Percentiles rank a stretch among this genome's conserved stretches.
phyloP scores from a whole-genome alignment of 345 rosid species.

The Camelina laxa region DNA sequence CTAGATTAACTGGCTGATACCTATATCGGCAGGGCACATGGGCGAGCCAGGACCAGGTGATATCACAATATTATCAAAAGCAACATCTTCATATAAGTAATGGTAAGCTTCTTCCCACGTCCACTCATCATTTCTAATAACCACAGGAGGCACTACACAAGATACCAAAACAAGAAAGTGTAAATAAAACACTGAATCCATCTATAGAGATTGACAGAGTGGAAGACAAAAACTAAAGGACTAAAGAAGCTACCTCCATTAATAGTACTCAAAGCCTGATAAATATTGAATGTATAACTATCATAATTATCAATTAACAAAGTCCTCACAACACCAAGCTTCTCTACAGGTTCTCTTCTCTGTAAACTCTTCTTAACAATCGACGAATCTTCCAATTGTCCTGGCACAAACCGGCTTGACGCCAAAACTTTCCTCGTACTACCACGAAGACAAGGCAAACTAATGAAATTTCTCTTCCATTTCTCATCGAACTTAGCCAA shows the following conservation, averaged over 20 bases:
- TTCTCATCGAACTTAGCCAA: constrained; percentile 42
- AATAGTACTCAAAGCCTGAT: constrained; percentile 77
- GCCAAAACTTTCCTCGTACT: constrained; percentile 41
- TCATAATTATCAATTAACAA: constrained; percentile 92
- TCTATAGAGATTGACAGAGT: not conserved
- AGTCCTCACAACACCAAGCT: constrained; percentile 74
- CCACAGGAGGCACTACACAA: constrained; percentile 80
- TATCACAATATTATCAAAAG: constrained; percentile 78
- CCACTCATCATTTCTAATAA: constrained; percentile 81
- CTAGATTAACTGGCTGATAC: constrained; percentile 45
- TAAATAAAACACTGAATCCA: constrained; percentile 16
- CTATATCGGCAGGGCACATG: constrained; percentile 76
- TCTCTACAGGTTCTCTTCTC: constrained; percentile 52
- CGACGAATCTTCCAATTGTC: constrained; percentile 57
- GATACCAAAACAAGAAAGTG: constrained; percentile 2
- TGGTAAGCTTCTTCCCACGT: constrained; percentile 72
- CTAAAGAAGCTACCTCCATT: constrained; percentile 68
- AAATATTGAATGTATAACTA: constrained; percentile 92
- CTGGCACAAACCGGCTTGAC: constrained; percentile 54
- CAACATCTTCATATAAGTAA: constrained; percentile 63
- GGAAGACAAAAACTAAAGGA: not conserved
- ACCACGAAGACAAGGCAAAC: constrained; percentile 30
- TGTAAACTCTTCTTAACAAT: constrained; percentile 48
- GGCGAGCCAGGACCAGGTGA: constrained; percentile 99
- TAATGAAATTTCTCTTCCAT: constrained; percentile 36